A percentile compares a stretch with the other conserved stretches of the same genome.
Evolutionary conservation across 2,329 filamentous ascomycete species (phyloP).

Genomic region (Talaromyces islandicus): DNA sequence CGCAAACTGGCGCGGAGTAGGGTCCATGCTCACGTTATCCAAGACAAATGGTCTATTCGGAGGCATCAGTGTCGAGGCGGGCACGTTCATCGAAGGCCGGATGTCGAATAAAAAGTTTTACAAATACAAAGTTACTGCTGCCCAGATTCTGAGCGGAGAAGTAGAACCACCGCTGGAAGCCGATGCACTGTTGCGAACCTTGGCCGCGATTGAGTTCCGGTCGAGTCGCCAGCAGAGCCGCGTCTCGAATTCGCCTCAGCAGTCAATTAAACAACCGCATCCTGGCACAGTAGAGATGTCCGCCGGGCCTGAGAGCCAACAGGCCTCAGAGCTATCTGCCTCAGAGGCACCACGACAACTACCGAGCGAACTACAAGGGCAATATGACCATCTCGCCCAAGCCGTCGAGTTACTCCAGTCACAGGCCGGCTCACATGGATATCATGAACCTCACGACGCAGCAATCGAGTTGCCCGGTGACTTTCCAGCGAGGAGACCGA

Average conservation of each 20-base stretch:
- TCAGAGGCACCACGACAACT: background rate
- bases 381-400: background rate
- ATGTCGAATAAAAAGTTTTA: conserved; percentile 89
- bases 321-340: background rate
- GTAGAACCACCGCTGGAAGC: conserved; percentile 68
- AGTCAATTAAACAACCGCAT: background rate
- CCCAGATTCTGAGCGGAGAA: conserved; percentile 65
- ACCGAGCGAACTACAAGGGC: background rate
- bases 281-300: background rate
- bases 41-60: conserved; percentile 88
- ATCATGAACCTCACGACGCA: background rate
- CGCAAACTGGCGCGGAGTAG: conserved; percentile 71
- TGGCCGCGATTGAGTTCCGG: conserved; percentile 49
- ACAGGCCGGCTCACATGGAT: background rate
- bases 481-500: background rate
- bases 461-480: background rate
- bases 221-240: conserved; percentile 43
- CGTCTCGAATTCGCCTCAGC: conserved; percentile 48
- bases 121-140: conserved; percentile 65
- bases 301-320: background rate
- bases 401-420: background rate
- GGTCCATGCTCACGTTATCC: conserved; percentile 80
- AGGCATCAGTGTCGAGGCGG: conserved; percentile 77
- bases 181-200: conserved; percentile 65
- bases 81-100: conserved; percentile 74